Conservation (phyloP, 257 asterid species). For the Salvia rosmarinus region DNA sequence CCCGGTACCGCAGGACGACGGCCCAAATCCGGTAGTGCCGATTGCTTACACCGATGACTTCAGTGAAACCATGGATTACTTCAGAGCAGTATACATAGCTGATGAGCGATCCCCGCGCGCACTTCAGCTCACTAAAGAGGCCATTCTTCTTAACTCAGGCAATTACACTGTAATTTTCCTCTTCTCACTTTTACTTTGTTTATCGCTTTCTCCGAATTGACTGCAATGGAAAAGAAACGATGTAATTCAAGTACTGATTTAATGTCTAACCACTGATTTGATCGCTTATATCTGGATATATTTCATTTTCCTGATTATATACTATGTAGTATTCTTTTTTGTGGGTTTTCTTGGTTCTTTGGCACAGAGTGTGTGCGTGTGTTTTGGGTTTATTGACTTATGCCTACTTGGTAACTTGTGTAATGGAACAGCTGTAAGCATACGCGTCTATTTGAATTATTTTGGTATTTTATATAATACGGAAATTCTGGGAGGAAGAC, state of each 20-base stretch:
- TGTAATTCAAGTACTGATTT: not conserved
- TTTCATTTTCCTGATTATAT: not conserved
- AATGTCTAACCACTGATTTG: not conserved
- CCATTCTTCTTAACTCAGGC: conserved; percentile 73
- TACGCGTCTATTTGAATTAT: not conserved
- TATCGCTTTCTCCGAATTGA: not conserved
- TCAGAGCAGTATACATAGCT: conserved; percentile 82
- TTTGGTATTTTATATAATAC: conserved; percentile 7
- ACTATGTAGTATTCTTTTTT: not conserved
- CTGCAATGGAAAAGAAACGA: conserved; percentile 8
- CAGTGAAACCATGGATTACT: conserved; percentile 83
- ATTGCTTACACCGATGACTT: conserved; percentile 79
- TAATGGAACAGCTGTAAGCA: not conserved
- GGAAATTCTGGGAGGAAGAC: conserved; percentile 19
- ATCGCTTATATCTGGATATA: not conserved
- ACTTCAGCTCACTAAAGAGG: conserved; percentile 75
- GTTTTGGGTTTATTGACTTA: conserved; percentile 1
- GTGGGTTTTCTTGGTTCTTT: not conserved
- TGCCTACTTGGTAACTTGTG: not conserved
- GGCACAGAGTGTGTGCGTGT: too few species aligned
- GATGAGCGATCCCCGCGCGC: conserved; percentile 90
- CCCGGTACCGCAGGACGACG: conserved; percentile 89
- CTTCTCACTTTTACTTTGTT: not conserved
- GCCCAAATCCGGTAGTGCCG: conserved; percentile 87
- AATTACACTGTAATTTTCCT: conserved; percentile 70